Base-by-base conservation (phyloP, 805 yeast genomes). In the Zygosaccharomyces rouxii region DNA sequence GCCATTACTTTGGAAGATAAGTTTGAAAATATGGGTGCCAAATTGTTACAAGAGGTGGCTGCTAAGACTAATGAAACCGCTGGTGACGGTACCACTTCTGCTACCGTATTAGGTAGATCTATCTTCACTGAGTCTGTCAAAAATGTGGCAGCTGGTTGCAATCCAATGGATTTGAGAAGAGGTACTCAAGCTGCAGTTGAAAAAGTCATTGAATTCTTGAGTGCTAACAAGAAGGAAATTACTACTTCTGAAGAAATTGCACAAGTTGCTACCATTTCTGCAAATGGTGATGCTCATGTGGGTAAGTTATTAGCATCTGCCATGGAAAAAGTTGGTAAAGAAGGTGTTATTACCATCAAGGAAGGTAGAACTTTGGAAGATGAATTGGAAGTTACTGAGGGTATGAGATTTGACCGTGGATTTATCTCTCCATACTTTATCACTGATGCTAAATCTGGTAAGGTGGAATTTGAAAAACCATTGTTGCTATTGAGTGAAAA, bases 61-160 rank as follows among this genome's bases (percentile, higher is more conserved):
- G 83, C 95, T 60, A 92, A 87, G 80, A 90, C 99, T 63, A 94
- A 94, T 71, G 97, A 92, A 71, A 79, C 86, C 60, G 97, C 98
- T 53, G 99, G 99, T 73, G 99, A 92, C 64, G 99, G 99, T 72
- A 92, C 99, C 56, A 92, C 99, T 33, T 85, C 96, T 39, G 97
- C 98, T 60, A 94, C 98, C 42, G 95, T 92, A 47, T 78, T 92
- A 60, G 98, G 97, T 59, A 86, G 96, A 71, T 85, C 96, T 50
- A 92, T 92, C 60, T 88, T 92, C 76, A 84, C 96, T 52, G 97
- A 94, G 73, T 81, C 95, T 26, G 95, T 92, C 53, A 89, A 89
- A 78, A 89, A 89, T 65, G 99, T 94, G 39, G 97, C 98, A 53
- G 97, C 98, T 49, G 99, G 99, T 53, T 90, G 97, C 73, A 94